Evolutionary conservation across 805 yeast genomes (phyloP).

Genomic region (Saturnispora galanensis): DNA sequence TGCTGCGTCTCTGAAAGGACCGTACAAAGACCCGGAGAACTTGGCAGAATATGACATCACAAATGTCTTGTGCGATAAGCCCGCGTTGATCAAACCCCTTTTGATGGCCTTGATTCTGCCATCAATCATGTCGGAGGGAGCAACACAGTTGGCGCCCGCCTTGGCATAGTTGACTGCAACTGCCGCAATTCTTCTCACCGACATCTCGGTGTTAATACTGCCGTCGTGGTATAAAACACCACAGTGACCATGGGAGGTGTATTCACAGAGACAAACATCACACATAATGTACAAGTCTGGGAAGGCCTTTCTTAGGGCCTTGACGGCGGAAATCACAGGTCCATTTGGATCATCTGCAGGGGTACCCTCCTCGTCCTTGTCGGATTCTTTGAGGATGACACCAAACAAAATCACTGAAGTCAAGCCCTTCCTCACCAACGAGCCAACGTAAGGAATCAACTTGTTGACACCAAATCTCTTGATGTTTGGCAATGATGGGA

Average conservation of each 20-base stretch:
- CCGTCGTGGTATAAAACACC: conserved; percentile 88
- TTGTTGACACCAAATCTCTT: conserved; percentile 78
- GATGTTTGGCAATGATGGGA: conserved; percentile 79
- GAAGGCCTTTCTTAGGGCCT: conserved; percentile 49
- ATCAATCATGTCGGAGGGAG: conserved; percentile 97
- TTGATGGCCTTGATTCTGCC: conserved; percentile 89
- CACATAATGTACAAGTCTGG: conserved; percentile 84
- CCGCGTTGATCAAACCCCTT: conserved; percentile 67
- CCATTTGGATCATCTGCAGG: conserved; percentile 95
- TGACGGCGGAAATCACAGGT: conserved; percentile 79
- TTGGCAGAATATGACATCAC: conserved; percentile 93
- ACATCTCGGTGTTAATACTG: conserved; percentile 58
- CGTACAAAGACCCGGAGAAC: conserved; percentile 83
- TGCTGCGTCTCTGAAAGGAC: conserved; percentile 98
- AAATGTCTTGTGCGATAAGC: conserved; percentile 78
- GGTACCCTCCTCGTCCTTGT: conserved; percentile 74
- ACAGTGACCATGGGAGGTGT: conserved; percentile 97
- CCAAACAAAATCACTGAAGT: conserved; percentile 86
- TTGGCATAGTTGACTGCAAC: conserved; percentile 92
- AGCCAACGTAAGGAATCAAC: conserved; percentile 58
- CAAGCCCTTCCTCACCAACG: conserved; percentile 71
- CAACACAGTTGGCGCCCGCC: conserved; percentile 94
- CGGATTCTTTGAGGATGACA: conserved; percentile 67
- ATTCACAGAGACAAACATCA: conserved; percentile 95
- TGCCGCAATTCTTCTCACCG: conserved; percentile 79